Evolutionary conservation across 257 asterid genomes (phyloP).

Genomic region (Rubia yunnanensis): DNA sequence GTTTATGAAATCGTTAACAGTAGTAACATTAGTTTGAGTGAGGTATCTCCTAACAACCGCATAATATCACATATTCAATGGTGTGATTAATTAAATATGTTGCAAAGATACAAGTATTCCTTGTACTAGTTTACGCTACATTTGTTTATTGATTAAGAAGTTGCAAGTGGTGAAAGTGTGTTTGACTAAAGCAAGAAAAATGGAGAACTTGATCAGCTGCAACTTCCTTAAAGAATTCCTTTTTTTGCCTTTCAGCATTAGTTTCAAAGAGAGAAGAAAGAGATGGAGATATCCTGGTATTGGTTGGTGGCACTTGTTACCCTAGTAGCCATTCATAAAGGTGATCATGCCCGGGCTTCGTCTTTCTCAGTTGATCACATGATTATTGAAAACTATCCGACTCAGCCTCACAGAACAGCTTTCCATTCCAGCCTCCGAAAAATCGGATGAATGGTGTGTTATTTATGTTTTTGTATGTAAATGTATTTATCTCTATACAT

Average conservation of each 20-base stretch:
- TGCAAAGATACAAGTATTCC: background rate
- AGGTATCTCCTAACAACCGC: background rate
- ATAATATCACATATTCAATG: background rate
- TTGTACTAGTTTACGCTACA: background rate
- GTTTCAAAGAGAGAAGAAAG: background rate
- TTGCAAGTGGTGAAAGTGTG: background rate
- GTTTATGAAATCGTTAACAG: background rate
- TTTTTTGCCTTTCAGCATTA: background rate
- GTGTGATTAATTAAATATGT: background rate
- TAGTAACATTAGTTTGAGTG: background rate
- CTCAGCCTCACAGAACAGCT: constrained; percentile 24
- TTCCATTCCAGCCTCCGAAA: constrained; percentile 28
- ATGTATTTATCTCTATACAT: background rate
- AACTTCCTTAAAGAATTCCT: background rate
- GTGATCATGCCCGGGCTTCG: background rate
- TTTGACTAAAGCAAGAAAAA: background rate
- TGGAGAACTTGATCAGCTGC: background rate
- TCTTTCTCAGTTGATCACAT: background rate
- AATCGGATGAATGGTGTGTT: constrained; percentile 30
- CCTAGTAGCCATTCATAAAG: constrained; percentile 9
- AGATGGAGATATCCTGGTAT: constrained; percentile 7
- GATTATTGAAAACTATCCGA: background rate
- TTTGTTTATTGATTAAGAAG: background rate
- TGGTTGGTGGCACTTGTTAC: constrained; percentile 6
- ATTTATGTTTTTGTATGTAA: background rate